Base-by-base conservation (phyloP, 306 rosid genomes). In the Dryas drummondii region DNA sequence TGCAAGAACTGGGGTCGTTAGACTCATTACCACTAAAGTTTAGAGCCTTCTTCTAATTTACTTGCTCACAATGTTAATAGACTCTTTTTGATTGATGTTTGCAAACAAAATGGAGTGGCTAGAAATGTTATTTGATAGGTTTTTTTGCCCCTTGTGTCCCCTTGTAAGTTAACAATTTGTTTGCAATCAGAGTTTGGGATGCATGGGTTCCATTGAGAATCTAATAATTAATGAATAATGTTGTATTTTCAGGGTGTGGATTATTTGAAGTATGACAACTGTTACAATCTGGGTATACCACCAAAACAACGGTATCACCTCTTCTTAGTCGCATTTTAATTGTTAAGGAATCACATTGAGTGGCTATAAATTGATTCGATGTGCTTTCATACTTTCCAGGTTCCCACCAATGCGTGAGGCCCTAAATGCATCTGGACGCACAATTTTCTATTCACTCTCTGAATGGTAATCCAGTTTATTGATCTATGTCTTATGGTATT, bases 321-420 rank as follows among this genome's bases (percentile, higher is more conserved):
- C 56, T 74, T 81, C 83, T 77, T 53, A 75, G 60, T 70, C 71
- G 77, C 48, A 54, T 19, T 26, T 22, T 76, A 54, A 69, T 82
- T 61, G 68, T 48, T 26, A 66, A 70, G 55, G 22, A 48, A 55
- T 71, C 47, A 56, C 54, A 48, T 50, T 78, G 52, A 15, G 75
- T 77, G 63, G 68, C 61, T 70, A 44, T 72, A 41, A 67, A 58
- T 74, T 84, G 78, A 86, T 75, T 62, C 73, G 75, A 80, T 64
- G 57, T 70, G 74, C 72, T 75, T 78, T 64, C 19, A 48, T 83
- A 69, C 55, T 54, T 78, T 87, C 78, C 92, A 94, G 99, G 70
- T 94, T 84, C 83, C 97, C 99, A 53, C 97, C 96, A 44, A 94
- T 94, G 99, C 91, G 96, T n/a, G 89, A 90, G 73, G 97, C 99